Conservation (phyloP, 495 filamentous ascomycete genomes). For the Talaromyces trachyspermus region DNA sequence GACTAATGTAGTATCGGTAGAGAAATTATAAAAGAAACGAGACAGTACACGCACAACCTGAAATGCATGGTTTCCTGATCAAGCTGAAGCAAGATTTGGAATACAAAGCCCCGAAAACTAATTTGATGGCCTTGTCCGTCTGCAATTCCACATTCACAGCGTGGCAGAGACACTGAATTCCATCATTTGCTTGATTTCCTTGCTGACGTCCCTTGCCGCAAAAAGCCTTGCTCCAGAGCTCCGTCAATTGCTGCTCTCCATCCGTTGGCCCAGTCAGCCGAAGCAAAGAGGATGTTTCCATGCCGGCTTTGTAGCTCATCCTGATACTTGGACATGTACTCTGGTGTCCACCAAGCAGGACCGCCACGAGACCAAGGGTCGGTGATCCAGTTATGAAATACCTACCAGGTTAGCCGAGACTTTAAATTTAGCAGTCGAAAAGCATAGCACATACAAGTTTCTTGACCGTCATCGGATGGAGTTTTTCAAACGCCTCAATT, state of each 20-base stretch:
- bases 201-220: not conserved
- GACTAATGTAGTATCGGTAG: not conserved
- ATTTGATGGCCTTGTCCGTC: not conserved
- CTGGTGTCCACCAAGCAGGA: slow-evolving; percentile 17
- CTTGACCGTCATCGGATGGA: slow-evolving; percentile 8
- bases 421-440: slow-evolving; percentile 3
- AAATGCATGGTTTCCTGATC: not conserved
- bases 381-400: slow-evolving; percentile 25
- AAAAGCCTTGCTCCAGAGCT: slow-evolving; percentile 22
- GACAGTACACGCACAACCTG: not conserved
- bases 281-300: slow-evolving; percentile 21
- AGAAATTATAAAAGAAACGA: not conserved
- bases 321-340: slow-evolving; percentile 12
- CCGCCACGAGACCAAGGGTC: slow-evolving; percentile 19
- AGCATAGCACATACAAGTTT: slow-evolving; percentile 11
- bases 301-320: slow-evolving; percentile 16
- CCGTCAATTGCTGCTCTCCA: slow-evolving; percentile 27
- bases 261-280: slow-evolving; percentile 24
- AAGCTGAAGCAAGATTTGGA: not conserved
- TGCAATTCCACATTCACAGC: not conserved
- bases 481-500: slow-evolving; percentile 1
- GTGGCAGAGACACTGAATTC: not conserved
- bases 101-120: not conserved
- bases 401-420: not conserved
- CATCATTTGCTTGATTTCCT: not conserved